phyloP scores from a whole-genome alignment of 2,329 filamentous ascomycete species.

The Cryoendolithus antarcticus region DNA sequence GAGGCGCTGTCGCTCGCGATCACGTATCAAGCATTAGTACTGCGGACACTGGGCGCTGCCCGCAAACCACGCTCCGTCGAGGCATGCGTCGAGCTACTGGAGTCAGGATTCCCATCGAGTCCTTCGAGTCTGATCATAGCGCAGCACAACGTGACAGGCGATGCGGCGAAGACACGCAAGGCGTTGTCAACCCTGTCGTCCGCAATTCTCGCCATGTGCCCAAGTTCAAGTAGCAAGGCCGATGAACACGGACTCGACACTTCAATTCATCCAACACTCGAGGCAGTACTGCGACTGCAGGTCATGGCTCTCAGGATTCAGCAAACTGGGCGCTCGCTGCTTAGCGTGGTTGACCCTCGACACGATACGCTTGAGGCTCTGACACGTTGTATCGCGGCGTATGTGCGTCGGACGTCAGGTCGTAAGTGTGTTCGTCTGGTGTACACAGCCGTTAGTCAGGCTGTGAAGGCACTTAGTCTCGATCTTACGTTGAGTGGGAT shows the following conservation, averaged over 20 bases:
- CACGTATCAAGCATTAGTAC: slow-evolving; percentile 51
- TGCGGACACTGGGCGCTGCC: slow-evolving; percentile 49
- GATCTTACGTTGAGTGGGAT: too few relatives aligned
- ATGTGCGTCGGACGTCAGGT: too few relatives aligned
- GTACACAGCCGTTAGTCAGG: too few relatives aligned
- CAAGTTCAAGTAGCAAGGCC: slow-evolving; percentile 52
- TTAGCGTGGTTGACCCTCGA: too few relatives aligned
- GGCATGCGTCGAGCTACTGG: slow-evolving; percentile 43
- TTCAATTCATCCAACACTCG: slow-evolving; percentile 44
- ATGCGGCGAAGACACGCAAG: slow-evolving; percentile 44
- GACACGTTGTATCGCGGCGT: too few relatives aligned
- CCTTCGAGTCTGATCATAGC: slow-evolving; percentile 45
- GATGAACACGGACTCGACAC: slow-evolving; percentile 45
- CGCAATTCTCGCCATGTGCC: slow-evolving; percentile 51
- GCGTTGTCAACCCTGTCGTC: slow-evolving; percentile 58
- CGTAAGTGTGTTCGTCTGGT: too few relatives aligned
- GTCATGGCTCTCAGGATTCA: slow-evolving; percentile 40
- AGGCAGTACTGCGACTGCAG: slow-evolving; percentile 50
- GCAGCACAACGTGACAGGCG: slow-evolving; percentile 36
- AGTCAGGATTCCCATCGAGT: slow-evolving; percentile 41
- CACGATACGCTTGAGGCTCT: too few relatives aligned
- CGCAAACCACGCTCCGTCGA: slow-evolving; percentile 51
- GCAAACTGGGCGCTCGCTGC: too few relatives aligned
- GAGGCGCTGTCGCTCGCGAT: slow-evolving; percentile 41
- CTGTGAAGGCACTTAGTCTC: too few relatives aligned